Evolutionary conservation across 192 early-diverging fungal genomes (phyloP).

Genomic region (Thamnidium elegans): DNA sequence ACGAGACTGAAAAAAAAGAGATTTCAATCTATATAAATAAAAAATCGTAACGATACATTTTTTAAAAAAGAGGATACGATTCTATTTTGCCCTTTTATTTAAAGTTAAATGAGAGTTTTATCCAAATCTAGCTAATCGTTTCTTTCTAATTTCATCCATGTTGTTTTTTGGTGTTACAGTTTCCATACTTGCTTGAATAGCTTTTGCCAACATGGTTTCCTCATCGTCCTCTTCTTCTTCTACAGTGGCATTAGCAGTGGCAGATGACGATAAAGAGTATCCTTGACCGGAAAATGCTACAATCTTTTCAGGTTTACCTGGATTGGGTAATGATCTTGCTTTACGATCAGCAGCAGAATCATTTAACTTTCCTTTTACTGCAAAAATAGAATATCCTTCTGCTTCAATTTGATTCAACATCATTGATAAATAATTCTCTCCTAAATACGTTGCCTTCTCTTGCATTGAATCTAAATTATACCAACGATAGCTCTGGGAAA

Average conservation of each 20-base stretch:
- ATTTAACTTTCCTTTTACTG: constrained; percentile 16
- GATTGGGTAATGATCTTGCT: constrained; percentile 15
- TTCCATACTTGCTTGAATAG: constrained; percentile 24
- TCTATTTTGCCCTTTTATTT: too few relatives aligned
- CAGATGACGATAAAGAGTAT: background rate
- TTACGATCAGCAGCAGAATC: constrained; percentile 15
- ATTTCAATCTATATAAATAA: too few relatives aligned
- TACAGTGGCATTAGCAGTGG: background rate
- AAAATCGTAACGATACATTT: too few relatives aligned
- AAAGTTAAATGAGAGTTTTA: too few relatives aligned
- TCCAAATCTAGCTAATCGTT: constrained; percentile 33
- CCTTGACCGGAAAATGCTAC: constrained; percentile 19
- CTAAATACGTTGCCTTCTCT: constrained; percentile 52
- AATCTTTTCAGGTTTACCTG: background rate
- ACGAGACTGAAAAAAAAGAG: too few relatives aligned
- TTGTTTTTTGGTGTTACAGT: background rate
- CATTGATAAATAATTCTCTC: constrained; percentile 66
- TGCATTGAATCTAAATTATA: constrained; percentile 71
- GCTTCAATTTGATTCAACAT: constrained; percentile 47
- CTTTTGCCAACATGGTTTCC: constrained; percentile 14
- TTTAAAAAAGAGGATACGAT: too few relatives aligned
- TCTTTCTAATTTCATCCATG: constrained; percentile 31
- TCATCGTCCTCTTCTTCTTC: constrained; percentile 5
- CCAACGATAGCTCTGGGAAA: constrained; percentile 66
- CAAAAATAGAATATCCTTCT: constrained; percentile 39